Percentiles rank a stretch among this genome's conserved stretches.
phyloP scores from a whole-genome alignment of 2,329 filamentous ascomycete genomes.

The Penicillium expansum region DNA sequence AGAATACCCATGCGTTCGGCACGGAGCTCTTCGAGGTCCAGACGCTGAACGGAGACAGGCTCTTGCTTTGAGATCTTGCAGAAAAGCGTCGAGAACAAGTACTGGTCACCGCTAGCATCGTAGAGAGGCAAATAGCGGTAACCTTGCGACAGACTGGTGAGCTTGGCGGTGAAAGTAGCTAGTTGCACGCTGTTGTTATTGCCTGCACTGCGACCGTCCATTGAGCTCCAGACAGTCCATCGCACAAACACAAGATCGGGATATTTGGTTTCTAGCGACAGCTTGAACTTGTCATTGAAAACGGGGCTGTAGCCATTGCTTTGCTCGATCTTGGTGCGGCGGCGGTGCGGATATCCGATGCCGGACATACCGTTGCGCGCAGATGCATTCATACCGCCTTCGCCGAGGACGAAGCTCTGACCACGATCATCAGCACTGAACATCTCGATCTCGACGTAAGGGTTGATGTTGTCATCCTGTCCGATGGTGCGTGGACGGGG shows the following conservation, averaged over 20 bases:
- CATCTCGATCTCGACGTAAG: constrained; percentile 92
- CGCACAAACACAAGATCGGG: constrained; percentile 91
- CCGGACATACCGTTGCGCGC: constrained; percentile 63
- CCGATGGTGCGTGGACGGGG: constrained; percentile 75
- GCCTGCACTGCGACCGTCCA: constrained; percentile 68
- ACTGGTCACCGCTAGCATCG: constrained; percentile 85
- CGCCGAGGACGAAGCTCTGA: constrained; percentile 65
- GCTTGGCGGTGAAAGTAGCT: constrained; percentile 89
- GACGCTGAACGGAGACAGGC: constrained; percentile 43
- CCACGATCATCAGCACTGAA: constrained; percentile 91
- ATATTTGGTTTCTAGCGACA: constrained; percentile 88
- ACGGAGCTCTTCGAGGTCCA: constrained; percentile 40
- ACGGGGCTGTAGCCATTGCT: constrained; percentile 93
- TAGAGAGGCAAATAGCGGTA: constrained; percentile 89
- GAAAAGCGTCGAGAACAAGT: constrained; percentile 91
- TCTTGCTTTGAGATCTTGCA: constrained; percentile 73
- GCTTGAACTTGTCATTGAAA: constrained; percentile 75
- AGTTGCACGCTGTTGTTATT: constrained; percentile 63
- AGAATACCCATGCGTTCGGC: constrained; percentile 43
- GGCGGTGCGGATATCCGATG: constrained; percentile 69
- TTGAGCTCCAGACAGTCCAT: constrained; percentile 85
- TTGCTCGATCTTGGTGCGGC: constrained; percentile 74
- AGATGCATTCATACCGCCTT: constrained; percentile 65
- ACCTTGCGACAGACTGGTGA: constrained; percentile 82
- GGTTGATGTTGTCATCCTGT: constrained; percentile 75